Conservation (phyloP, 768 basidiomycete genomes). For the Kwoniella heveanensis region DNA sequence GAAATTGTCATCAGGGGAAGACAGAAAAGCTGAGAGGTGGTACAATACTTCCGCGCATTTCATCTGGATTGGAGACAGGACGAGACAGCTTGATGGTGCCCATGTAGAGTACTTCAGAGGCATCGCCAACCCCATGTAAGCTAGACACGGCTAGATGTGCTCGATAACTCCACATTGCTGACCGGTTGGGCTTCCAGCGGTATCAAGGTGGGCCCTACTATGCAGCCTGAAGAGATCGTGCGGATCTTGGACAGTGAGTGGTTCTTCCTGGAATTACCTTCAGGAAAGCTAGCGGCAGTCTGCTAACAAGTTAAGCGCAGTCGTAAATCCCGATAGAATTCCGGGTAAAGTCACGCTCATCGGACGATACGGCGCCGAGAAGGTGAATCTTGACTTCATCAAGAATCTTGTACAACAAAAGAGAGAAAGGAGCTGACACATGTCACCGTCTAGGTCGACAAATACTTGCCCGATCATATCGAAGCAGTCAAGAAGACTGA, state of each 20-base stretch:
- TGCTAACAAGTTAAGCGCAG: slow-evolving; percentile 56
- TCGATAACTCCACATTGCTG: not conserved
- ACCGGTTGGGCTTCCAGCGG: slow-evolving; percentile 58
- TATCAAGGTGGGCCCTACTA: slow-evolving; percentile 90
- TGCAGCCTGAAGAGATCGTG: slow-evolving; percentile 76
- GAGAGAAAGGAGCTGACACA: not conserved
- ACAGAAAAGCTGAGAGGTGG: slow-evolving; percentile 57
- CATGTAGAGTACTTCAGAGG: slow-evolving; percentile 72
- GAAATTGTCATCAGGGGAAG: not conserved
- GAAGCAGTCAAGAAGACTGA: slow-evolving; percentile 72
- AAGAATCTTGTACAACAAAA: not conserved
- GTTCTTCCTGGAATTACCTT: not conserved
- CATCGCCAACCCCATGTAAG: slow-evolving; percentile 54
- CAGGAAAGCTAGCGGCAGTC: not conserved
- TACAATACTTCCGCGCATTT: slow-evolving; percentile 95
- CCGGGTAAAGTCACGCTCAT: slow-evolving; percentile 83
- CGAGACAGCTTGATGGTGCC: slow-evolving; percentile 84
- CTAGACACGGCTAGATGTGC: not conserved
- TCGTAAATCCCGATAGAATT: slow-evolving; percentile 84
- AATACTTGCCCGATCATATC: slow-evolving; percentile 78
- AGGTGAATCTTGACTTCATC: slow-evolving; percentile 60
- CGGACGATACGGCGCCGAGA: slow-evolving; percentile 86
- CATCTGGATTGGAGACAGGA: slow-evolving; percentile 96
- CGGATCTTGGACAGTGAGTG: slow-evolving; percentile 69
- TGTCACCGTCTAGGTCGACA: slow-evolving; percentile 63